phyloP scores from a whole-genome alignment of 2,329 filamentous ascomycete species.

The Colletotrichum tabaci region DNA sequence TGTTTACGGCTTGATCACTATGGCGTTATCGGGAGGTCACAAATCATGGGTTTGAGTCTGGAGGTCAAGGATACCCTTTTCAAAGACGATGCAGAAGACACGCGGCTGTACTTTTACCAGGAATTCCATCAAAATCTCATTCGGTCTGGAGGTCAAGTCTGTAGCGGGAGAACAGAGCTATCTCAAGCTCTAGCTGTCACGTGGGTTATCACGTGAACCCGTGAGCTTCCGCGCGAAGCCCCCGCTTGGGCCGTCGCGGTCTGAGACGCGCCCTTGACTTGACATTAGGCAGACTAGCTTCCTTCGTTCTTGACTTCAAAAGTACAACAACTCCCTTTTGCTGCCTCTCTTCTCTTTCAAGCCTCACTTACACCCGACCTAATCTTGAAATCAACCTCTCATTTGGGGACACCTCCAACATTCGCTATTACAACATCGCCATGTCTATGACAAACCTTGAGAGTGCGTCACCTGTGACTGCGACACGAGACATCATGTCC shows the following conservation, averaged over 20 bases:
- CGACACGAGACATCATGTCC: constrained; percentile 10
- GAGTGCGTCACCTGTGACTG: constrained; percentile 6
- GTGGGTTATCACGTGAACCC: constrained; percentile 19
- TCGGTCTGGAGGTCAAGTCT: neutral
- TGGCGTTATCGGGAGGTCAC: constrained; percentile 30
- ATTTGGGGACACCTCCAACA: neutral
- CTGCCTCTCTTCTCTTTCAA: too few relatives aligned
- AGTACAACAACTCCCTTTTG: neutral
- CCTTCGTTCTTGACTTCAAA: constrained; percentile 25
- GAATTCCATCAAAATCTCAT: neutral
- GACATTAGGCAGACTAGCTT: constrained; percentile 16
- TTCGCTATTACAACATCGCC: constrained; percentile 11
- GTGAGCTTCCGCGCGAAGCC: constrained; percentile 14
- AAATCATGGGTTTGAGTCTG: constrained; percentile 3
- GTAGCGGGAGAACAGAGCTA: neutral
- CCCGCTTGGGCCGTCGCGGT: constrained; percentile 23
- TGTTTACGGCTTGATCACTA: neutral
- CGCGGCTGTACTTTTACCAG: neutral
- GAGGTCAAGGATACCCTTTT: constrained; percentile 32
- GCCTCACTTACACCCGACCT: too few relatives aligned
- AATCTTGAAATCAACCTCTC: too few relatives aligned
- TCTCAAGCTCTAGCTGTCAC: neutral
- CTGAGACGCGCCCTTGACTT: constrained; percentile 40
- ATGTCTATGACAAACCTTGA: constrained; percentile 27
- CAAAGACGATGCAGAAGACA: neutral